Base-by-base conservation (phyloP, 441 rosid species). In the Mallotus japonicus region DNA sequence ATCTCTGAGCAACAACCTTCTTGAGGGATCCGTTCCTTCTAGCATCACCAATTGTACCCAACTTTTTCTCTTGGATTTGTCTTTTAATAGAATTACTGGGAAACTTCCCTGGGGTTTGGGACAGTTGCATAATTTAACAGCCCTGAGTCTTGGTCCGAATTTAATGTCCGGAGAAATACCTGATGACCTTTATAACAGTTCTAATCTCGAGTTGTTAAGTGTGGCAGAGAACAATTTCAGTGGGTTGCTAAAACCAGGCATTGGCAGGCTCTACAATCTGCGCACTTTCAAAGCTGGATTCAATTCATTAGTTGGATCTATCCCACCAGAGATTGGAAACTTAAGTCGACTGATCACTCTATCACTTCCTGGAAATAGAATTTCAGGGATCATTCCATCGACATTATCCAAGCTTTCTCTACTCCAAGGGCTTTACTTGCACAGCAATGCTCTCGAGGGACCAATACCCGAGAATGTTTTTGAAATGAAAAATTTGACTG, bases 11-110 rank as follows among this genome's bases (percentile, higher is more conserved):
- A 0, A 6, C 66, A 91, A 87, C 77, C 80, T 72, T 80, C 89
- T 93, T 12, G 89, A 88, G 76, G 98, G 96, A 74, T 70, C 90
- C 49, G 85, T 93, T 75, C 98, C 98, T 65, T 54, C 81, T 3
- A 86, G 94, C 77, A 87, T 93, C 82, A 59, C 81, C 77, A 90
- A 93, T 72, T 93, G 98, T 74, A 87, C 96, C 24, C 10, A 59
- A 62, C 87, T 91, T 74, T 50, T 65, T 32, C 24, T 19, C 65
- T 20, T 92, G 65, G 79, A 80, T 76, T 70, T 90, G 51, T 22
- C 84, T 67, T 3, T 3, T 1, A 93, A 91, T 76, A 57, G 78
- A 19, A 62, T 91, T 42, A 73, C 83, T 1, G 91, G 94, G 53
- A 62, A 84, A 79, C 83, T 93, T 59, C 93, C 93, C 0, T 66